A percentile compares a stretch with the other conserved stretches of the same genome.
phyloP scores from a whole-genome alignment of 768 basidiomycete genomes.

The Megacollybia marginata region DNA sequence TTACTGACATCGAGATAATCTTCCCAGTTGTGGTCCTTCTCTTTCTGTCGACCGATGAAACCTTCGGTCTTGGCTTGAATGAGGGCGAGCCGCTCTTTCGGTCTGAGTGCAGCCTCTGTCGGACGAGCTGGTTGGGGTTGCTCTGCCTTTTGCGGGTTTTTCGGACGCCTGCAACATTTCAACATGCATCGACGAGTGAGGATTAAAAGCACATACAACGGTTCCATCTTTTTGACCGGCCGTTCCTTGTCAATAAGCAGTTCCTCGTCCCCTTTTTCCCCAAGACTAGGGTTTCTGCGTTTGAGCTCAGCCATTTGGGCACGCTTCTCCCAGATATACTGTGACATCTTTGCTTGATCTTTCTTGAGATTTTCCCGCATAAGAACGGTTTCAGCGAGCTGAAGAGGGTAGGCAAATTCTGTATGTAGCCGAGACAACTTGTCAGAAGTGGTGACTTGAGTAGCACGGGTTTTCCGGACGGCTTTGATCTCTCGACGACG shows the following conservation, averaged over 20 bases:
- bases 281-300: conserved; percentile 56
- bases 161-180: background rate
- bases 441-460: conserved; percentile 84
- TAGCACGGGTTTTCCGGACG: conserved; percentile 88
- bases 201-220: conserved; percentile 17
- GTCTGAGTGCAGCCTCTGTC: conserved; percentile 46
- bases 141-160: background rate
- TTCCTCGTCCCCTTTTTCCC: conserved; percentile 64
- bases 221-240: conserved; percentile 51
- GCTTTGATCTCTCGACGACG: conserved; percentile 91
- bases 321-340: conserved; percentile 73
- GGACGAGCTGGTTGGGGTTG: background rate
- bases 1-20: conserved; percentile 72
- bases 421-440: conserved; percentile 74
- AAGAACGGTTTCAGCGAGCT: conserved; percentile 63
- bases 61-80: conserved; percentile 60
- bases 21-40: conserved; percentile 78
- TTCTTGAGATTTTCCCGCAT: conserved; percentile 73
- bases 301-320: conserved; percentile 73
- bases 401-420: conserved; percentile 67
- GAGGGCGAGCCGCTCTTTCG: conserved; percentile 55
- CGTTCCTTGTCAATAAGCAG: conserved; percentile 66
- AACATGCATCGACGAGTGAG: conserved; percentile 6
- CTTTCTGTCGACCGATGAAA: conserved; percentile 56
- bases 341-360: conserved; percentile 48